Conservation (phyloP, 2,329 filamentous ascomycete genomes). For the Cladosporium halotolerans region DNA sequence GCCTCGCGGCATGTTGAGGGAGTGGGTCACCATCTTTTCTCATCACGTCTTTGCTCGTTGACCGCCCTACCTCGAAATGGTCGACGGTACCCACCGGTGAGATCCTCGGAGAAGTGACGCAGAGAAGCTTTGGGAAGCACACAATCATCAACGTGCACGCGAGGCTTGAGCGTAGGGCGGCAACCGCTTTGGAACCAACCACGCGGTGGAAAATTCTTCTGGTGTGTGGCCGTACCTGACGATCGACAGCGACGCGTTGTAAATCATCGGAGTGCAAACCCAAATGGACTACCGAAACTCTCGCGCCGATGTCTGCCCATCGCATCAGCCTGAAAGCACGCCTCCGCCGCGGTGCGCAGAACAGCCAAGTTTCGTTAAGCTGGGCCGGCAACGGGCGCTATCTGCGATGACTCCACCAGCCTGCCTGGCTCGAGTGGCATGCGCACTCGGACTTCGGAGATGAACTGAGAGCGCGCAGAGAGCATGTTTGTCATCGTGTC, state of each 20-base stretch:
- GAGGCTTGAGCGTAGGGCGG: neutral
- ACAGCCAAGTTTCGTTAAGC: neutral
- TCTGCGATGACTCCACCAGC: neutral
- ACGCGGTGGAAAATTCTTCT: conserved; percentile 4
- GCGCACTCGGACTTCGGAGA: conserved; percentile 5
- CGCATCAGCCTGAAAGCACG: neutral
- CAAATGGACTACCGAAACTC: conserved; percentile 1
- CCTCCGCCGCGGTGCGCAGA: conserved; percentile 1
- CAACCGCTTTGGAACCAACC: neutral
- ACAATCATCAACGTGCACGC: neutral
- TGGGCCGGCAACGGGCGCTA: conserved; percentile 4
- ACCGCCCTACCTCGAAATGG: neutral
- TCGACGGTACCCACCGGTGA: neutral
- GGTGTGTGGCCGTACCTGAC: neutral
- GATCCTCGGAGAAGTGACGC: conserved; percentile 1
- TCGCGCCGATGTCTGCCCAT: conserved; percentile 6
- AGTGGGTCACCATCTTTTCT: conserved; percentile 1
- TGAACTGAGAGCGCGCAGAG: conserved; percentile 1
- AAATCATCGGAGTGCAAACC: neutral
- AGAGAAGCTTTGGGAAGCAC: too few species aligned
- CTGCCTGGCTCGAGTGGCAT: neutral
- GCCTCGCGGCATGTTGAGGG: too few species aligned
- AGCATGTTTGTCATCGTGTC: conserved; percentile 7
- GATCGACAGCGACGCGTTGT: conserved; percentile 1
- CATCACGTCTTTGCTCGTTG: conserved; percentile 2